Base-by-base conservation (phyloP, 2,329 filamentous ascomycete species). In the Aschersonia sp. region DNA sequence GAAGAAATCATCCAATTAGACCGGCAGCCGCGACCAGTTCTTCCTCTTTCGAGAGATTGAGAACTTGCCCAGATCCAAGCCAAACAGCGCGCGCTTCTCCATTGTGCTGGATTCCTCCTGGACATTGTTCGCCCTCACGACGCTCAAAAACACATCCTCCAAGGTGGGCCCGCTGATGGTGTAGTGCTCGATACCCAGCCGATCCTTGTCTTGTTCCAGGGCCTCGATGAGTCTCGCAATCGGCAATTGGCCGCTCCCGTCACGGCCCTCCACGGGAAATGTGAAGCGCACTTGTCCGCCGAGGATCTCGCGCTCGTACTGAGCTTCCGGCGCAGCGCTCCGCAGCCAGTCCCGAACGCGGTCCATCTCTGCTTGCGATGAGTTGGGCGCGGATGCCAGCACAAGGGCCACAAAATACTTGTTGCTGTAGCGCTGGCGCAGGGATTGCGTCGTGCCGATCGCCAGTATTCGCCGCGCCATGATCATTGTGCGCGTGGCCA, bases 101-200 rank as follows among this genome's bases (percentile, higher is more conserved):
- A 9, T 8, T 3, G 35, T 37, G 35, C 35, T 51, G 8, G 35
- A 12, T 45, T 56, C 55, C 43, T 57, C 54, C 32, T 51, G 46
- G 4, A 55, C 47, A 40, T 76, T 69, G 56, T 81, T 77, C 59
- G 79, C 76, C 45, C 73, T 74, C 1, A 85, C 78, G 52, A 86
- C 81, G 22, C 69, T 73, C 55, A 86, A 64, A 61, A 86, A 86
- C 0, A 85, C 81, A 50, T 81, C 76, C 61, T 86, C 81, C 51
- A 86, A 65, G 2, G 79, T 83, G 5, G 80, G 80, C 40, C 79
- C 76, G 5, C 72, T 76, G 46, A 85, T 76, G 22, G 76, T 77
- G 55, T 84, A 84, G 55, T 81, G 80, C 55, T 78, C 74, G 41
- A 84, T 64, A 0, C 79, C 78, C 12, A 84, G 58, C 10, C 63